These are phyloP conservation scores for Drosera capensis DNA, from an alignment of 148 eudicot genomes.

Conservation along the genomic window DNA sequence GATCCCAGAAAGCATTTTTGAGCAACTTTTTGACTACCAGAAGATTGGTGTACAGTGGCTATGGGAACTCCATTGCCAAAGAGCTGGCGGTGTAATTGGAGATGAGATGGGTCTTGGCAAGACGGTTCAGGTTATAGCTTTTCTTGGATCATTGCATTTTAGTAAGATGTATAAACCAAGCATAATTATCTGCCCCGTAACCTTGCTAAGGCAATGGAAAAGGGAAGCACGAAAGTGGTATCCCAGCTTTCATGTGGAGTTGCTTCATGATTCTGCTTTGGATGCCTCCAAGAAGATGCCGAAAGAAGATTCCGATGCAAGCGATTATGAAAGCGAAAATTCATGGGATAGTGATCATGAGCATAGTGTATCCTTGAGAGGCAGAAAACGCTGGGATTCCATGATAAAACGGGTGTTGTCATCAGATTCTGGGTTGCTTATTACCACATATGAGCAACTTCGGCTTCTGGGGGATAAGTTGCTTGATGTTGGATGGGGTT, in stretches of 20 bases:
- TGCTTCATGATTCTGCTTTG: conserved; percentile 82
- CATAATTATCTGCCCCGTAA: conserved; percentile 87
- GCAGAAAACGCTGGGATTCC: conserved; percentile 57
- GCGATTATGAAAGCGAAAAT: conserved; percentile 61
- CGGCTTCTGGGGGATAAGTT: conserved; percentile 69
- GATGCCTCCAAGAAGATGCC: conserved; percentile 39
- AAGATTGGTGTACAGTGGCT: conserved; percentile 97
- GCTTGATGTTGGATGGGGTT: conserved; percentile 91
- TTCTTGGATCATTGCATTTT: conserved; percentile 86
- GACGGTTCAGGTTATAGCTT: conserved; percentile 83
- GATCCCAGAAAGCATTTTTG: conserved; percentile 63
- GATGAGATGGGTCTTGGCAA: conserved; percentile 99
- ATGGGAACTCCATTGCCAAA: conserved; percentile 98
- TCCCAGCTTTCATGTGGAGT: conserved; percentile 76
- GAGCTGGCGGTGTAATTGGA: conserved; percentile 95
- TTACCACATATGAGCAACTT: conserved; percentile 95
- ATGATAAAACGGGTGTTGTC: conserved; percentile 63
- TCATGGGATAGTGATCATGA: conserved; percentile 37
- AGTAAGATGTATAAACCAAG: conserved; percentile 92
- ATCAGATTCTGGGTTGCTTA: conserved; percentile 72
- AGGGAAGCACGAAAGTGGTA: conserved; percentile 93
- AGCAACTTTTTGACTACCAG: conserved; percentile 83
- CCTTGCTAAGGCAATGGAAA: conserved; percentile 88
- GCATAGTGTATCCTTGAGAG: conserved; percentile 19
- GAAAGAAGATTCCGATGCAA: conserved; percentile 35